Evolutionary conservation across 805 yeast genomes (phyloP).

Genomic region (Teunomyces tritomae): DNA sequence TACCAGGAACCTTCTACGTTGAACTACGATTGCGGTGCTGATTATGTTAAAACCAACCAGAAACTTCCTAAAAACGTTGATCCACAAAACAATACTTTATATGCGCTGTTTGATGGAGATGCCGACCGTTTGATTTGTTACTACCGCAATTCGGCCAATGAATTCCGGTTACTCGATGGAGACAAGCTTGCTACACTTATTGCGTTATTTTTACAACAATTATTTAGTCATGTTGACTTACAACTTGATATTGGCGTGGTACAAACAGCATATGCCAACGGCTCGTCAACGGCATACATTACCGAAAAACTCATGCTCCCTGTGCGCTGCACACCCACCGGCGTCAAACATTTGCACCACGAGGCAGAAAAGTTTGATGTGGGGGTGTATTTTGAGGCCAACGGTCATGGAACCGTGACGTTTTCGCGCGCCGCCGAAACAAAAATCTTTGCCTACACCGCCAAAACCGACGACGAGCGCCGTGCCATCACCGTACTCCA

Average conservation of each 20-base stretch:
- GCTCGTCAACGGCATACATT: conserved; percentile 77
- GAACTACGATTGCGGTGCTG: conserved; percentile 90
- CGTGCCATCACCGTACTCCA: conserved; percentile 46
- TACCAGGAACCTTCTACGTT: conserved; percentile 54
- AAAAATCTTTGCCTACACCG: conserved; percentile 29
- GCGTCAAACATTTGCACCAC: conserved; percentile 95
- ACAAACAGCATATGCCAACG: conserved; percentile 98
- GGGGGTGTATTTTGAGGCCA: conserved; percentile 96
- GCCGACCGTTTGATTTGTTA: conserved; percentile 93
- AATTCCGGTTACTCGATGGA: conserved; percentile 75
- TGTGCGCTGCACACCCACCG: conserved; percentile 88
- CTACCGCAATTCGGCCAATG: conserved; percentile 36
- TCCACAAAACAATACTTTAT: conserved; percentile 48
- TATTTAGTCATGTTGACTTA: conserved; percentile 48
- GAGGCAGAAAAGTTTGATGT: conserved; percentile 82
- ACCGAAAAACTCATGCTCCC: conserved; percentile 63
- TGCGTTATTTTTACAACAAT: conserved; percentile 61
- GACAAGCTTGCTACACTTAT: conserved; percentile 88
- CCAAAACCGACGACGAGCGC: conserved; percentile 40
- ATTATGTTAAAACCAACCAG: conserved; percentile 89
- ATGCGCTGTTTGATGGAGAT: conserved; percentile 93
- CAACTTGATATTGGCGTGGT: conserved; percentile 68
- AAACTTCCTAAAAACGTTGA: conserved; percentile 61
- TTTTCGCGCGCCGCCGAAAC: conserved; percentile 56
- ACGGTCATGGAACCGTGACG: conserved; percentile 97